Conservation (phyloP, 495 filamentous ascomycete genomes). For the Oleoguttula mirabilis region DNA sequence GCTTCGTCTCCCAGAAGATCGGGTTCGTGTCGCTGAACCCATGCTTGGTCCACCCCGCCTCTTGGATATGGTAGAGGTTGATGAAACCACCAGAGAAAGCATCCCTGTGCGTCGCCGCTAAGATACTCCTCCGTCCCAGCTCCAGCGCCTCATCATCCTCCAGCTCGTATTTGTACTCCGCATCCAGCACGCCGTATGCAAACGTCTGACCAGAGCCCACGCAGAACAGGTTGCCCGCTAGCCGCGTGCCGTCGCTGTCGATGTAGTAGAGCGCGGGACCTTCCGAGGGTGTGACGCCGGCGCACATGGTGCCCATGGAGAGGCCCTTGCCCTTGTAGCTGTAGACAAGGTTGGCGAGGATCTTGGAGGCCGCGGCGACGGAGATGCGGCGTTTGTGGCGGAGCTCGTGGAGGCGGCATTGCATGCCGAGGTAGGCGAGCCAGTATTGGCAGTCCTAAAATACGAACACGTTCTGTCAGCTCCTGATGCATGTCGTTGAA, state of each 20-base stretch:
- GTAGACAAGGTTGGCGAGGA: slow-evolving; percentile 95
- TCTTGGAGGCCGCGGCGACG: slow-evolving; percentile 94
- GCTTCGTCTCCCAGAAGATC: slow-evolving; percentile 44
- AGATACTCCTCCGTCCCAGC: slow-evolving; percentile 77
- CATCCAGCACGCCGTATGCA: slow-evolving; percentile 93
- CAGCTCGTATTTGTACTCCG: slow-evolving; percentile 85
- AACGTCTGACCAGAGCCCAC: slow-evolving; percentile 97
- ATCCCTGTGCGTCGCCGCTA: slow-evolving; percentile 95
- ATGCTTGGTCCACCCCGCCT: slow-evolving; percentile 95
- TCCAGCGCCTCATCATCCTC: slow-evolving; percentile 75
- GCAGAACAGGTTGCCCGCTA: slow-evolving; percentile 92
- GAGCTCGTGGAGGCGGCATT: slow-evolving; percentile 97
- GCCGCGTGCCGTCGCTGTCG: slow-evolving; percentile 88
- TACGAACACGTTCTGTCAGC: no score
- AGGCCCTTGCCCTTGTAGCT: slow-evolving; percentile 95
- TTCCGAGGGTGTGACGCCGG: slow-evolving; percentile 90
- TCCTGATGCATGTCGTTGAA: no score
- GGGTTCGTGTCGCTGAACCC: slow-evolving; percentile 57
- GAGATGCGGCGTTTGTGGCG: slow-evolving; percentile 97
- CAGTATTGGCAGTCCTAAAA: slow-evolving; percentile 93
- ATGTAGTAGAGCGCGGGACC: slow-evolving; percentile 98
- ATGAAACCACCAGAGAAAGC: slow-evolving; percentile 97
- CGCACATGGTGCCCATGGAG: slow-evolving; percentile 98
- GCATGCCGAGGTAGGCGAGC: slow-evolving; percentile 96
- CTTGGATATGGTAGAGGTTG: slow-evolving; percentile 97